Evolutionary conservation across 1,284 basidiomycete genomes (phyloP).

Genomic region (Sphagnurus paluster): DNA sequence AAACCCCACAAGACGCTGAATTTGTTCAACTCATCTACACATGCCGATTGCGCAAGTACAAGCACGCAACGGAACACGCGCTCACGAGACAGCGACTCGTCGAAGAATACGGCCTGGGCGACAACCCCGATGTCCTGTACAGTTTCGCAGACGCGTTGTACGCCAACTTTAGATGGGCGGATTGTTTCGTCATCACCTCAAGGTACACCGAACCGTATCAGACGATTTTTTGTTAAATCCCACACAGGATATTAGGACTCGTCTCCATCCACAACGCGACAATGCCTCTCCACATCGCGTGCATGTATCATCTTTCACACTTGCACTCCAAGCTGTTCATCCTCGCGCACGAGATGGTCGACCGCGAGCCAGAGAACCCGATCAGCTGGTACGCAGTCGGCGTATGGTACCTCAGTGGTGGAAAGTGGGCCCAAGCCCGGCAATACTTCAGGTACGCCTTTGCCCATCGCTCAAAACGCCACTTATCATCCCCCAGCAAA

Average conservation of each 20-base stretch:
- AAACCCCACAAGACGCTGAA: conserved; percentile 83
- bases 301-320: conserved; percentile 94
- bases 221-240: not conserved
- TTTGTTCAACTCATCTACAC: conserved; percentile 93
- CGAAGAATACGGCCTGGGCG: conserved; percentile 76
- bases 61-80: conserved; percentile 80
- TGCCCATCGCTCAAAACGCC: not conserved
- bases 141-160: conserved; percentile 93
- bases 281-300: conserved; percentile 92
- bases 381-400: conserved; percentile 99
- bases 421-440: conserved; percentile 86
- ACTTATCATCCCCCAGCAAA: conserved; percentile 57
- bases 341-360: conserved; percentile 93
- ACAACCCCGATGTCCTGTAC: conserved; percentile 92
- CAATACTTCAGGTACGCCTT: conserved; percentile 83
- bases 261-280: conserved; percentile 83
- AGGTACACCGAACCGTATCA: conserved; percentile 47
- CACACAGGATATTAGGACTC: conserved; percentile 72
- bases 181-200: conserved; percentile 88
- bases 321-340: conserved; percentile 93
- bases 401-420: conserved; percentile 90
- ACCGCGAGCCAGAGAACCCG: conserved; percentile 88
- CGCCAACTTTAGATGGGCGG: conserved; percentile 86
- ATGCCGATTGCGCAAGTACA: conserved; percentile 87
- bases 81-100: conserved; percentile 73